Percentiles rank a stretch among this genome's conserved stretches.
phyloP scores from a whole-genome alignment of 352 stramenopile genomes.

The Pythium dissimile region DNA sequence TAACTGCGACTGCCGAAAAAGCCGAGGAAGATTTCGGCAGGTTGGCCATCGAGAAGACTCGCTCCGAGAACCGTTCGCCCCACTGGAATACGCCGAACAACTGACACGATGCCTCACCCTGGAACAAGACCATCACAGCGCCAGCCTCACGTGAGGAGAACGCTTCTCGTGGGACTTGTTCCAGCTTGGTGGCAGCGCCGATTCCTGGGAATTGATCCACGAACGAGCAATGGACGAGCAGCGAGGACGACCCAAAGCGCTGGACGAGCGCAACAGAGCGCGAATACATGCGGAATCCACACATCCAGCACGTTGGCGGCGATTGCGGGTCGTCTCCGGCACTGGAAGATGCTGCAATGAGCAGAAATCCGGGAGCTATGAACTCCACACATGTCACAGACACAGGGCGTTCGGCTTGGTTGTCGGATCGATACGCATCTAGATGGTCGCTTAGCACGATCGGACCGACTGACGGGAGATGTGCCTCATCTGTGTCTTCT shows the following conservation, averaged over 20 bases:
- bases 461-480: constrained; percentile 35
- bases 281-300: constrained; percentile 51
- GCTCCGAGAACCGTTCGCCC: constrained; percentile 53
- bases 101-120: background rate
- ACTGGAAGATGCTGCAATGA: constrained; percentile 40
- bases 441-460: constrained; percentile 37
- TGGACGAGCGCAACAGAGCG: background rate
- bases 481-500: background rate
- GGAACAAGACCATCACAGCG: constrained; percentile 36
- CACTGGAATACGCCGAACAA: constrained; percentile 40
- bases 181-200: background rate
- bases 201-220: constrained; percentile 4
- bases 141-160: constrained; percentile 14
- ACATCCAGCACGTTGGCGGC: constrained; percentile 25
- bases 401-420: background rate
- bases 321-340: background rate
- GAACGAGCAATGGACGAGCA: constrained; percentile 51
- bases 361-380: constrained; percentile 33
- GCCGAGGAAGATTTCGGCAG: constrained; percentile 15
- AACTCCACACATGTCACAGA: constrained; percentile 40
- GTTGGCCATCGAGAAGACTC: constrained; percentile 33
- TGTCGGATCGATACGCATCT: background rate
- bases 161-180: background rate
- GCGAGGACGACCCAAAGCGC: constrained; percentile 3
- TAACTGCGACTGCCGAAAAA: constrained; percentile 22